Evolutionary conservation across 345 rosid genomes (phyloP).

Genomic region (Gossypium anomalum): DNA sequence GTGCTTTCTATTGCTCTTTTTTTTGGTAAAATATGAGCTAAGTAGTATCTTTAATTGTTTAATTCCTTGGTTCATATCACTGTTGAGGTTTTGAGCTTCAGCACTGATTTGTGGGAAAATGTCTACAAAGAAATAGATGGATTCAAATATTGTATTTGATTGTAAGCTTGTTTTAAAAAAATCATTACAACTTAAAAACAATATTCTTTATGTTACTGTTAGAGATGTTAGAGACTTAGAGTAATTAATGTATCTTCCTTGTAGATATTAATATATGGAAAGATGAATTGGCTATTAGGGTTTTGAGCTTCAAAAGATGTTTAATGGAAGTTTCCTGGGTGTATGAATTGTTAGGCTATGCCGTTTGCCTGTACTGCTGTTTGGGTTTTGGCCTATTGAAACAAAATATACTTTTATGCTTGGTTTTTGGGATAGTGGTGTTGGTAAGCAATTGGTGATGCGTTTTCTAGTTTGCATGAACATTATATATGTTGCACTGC

Average conservation of each 20-base stretch:
- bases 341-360: not conserved
- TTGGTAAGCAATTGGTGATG: slow-evolving; percentile 4
- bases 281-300: not conserved
- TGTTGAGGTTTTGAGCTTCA: not conserved
- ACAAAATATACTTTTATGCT: not conserved
- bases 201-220: not conserved
- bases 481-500: slow-evolving; percentile 28
- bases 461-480: slow-evolving; percentile 23
- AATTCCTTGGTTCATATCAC: not conserved
- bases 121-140: not conserved
- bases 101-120: not conserved
- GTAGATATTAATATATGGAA: not conserved
- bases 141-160: not conserved
- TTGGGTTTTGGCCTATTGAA: not conserved
- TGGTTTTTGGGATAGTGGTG: not conserved
- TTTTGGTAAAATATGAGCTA: not conserved
- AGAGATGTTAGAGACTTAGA: not conserved
- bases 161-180: not conserved
- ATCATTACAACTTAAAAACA: not conserved
- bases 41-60: not conserved
- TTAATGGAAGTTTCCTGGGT: not conserved
- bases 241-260: not conserved
- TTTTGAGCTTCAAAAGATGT: not conserved
- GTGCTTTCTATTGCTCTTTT: no score
- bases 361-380: not conserved